Base-by-base conservation (phyloP, 768 basidiomycete species). In the Phanerochaete carnosa region DNA sequence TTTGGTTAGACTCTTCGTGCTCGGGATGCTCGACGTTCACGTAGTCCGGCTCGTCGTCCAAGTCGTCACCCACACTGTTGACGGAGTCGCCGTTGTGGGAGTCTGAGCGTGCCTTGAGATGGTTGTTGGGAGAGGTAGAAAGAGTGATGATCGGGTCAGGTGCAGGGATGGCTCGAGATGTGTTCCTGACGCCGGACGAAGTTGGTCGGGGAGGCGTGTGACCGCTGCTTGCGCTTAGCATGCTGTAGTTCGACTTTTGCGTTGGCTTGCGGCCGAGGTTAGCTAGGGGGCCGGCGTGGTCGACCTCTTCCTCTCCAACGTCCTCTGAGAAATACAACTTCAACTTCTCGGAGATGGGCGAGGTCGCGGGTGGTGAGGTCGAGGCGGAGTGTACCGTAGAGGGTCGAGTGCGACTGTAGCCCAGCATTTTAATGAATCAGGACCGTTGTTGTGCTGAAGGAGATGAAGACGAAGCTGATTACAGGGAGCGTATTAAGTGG, bases 41-140 rank as follows among this genome's bases (percentile, higher is more conserved):
- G 74, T 88, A 91, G 78, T 89, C 88, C 57, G 88, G 81, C 69
- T 88, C 87, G 75, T 90, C 86, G 75, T 90, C 86, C 28, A 84
- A 84, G 59, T 90, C 84, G 59, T 78, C 80, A 45, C 71, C 68
- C 59, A 58, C 37, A 55, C 43, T 57, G 60, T 73, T 72, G 58
- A 55, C 37, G 60, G 55, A 57, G 59, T 51, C 58, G 62, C 62
- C 60, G 64, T 64, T 55, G 65, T 61, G 57, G 54, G 51, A 28
- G 51, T 59, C 60, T 59, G 59, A 58, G 58, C 55, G 35, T 39
- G 29, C 54, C 45, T 53, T 57, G 55, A 74, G 76, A 57, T 72
- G 66, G 60, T 69, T 66, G 47, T 78, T 77, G 57, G 61, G 46
- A 61, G 69, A 62, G 33, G 63, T 61, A 25, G 78, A 80, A 59